Percentiles rank a stretch among this genome's conserved stretches.
phyloP scores from a whole-genome alignment of 768 basidiomycete genomes.

The Termitomyces sp. region DNA sequence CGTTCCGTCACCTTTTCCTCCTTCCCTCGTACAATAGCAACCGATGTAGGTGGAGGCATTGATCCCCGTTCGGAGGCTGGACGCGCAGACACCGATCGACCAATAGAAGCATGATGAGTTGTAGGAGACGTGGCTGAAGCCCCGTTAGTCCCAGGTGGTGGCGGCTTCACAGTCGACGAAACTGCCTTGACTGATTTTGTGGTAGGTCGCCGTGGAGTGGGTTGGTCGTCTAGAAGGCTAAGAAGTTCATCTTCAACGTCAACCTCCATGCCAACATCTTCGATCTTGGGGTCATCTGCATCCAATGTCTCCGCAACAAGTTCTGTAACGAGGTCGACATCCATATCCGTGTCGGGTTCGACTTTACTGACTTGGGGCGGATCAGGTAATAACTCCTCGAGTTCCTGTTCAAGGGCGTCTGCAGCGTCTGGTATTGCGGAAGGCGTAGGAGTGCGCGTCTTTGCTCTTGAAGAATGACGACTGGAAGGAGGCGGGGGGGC shows the following conservation, averaged over 20 bases:
- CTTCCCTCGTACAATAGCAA: constrained; percentile 22
- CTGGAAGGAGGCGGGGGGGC: constrained; percentile 6
- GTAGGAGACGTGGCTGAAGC: constrained; percentile 9
- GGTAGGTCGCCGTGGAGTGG: constrained; percentile 18
- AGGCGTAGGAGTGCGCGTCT: constrained; percentile 16
- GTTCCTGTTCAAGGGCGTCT: constrained; percentile 42
- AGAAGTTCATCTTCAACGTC: constrained; percentile 68
- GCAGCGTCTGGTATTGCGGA: constrained; percentile 29
- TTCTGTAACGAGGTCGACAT: constrained; percentile 41
- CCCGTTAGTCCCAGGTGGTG: not conserved
- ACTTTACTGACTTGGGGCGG: constrained; percentile 25
- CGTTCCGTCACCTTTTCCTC: constrained; percentile 26
- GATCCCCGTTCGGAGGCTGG: constrained; percentile 46
- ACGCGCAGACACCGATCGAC: constrained; percentile 13
- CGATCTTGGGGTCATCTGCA: constrained; percentile 19
- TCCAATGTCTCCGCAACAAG: constrained; percentile 41
- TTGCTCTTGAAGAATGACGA: constrained; percentile 3
- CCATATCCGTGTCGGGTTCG: constrained; percentile 34
- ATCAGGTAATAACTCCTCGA: constrained; percentile 24
- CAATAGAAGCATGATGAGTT: constrained; percentile 5
- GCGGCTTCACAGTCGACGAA: constrained; percentile 3
- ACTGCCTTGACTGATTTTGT: constrained; percentile 6
- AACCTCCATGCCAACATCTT: constrained; percentile 29
- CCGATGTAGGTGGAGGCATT: constrained; percentile 51
- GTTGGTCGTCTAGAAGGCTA: constrained; percentile 60